Evolutionary conservation across 2,329 filamentous ascomycete genomes (phyloP), one percentile per base, ranked within the genome.

Genomic region (Sporothrix mexicana): DNA sequence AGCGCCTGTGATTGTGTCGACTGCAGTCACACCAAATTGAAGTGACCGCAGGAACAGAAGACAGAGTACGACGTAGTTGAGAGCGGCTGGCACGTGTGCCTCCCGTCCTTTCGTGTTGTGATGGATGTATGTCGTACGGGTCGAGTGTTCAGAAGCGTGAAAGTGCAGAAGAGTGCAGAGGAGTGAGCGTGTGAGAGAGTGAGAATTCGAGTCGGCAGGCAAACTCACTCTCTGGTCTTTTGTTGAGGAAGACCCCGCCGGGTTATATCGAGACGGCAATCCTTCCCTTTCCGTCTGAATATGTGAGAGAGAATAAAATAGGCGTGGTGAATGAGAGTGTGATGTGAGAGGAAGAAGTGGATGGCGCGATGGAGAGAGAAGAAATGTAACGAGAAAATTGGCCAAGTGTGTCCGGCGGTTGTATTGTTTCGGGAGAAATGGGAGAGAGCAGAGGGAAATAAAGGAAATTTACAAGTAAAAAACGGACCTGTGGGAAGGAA

Each of bases 401-500:
- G 4, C 17, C 17, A 7, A 41, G 57, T 12, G 30, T 61, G 25
- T 61, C 15, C 20, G 20, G 17, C 43, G 30, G 8, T 43, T 47
- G 20, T 30, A 41, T 20, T 23, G 12, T 10, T 47, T 59, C 51
- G 12, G 55, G 55, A 43, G 57, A 23, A 49, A 61, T n/a, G 55
- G 55, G 17, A 62, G 62, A 61, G 66, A 55, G 30, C 43, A 59
- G 43, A 15, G 47, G n/a, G 43, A n/a, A 15, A 41, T n/a, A 43
- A 57, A 45, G 25, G 30, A 36, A 36, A 36, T 36, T 36, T 36
- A 36, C 30, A 36, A 12, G 12, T 30, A 20, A 43, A 55, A 64
- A 13, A 41, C 20, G 36, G 9, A 3, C 13, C 8, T 17, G 15
- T 15, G 25, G 64, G 25, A 13, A 51, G 45, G 47, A 47, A n/a